Conservation (phyloP, 2,329 filamentous ascomycete genomes). For the Dryadomyces sulphureus region DNA sequence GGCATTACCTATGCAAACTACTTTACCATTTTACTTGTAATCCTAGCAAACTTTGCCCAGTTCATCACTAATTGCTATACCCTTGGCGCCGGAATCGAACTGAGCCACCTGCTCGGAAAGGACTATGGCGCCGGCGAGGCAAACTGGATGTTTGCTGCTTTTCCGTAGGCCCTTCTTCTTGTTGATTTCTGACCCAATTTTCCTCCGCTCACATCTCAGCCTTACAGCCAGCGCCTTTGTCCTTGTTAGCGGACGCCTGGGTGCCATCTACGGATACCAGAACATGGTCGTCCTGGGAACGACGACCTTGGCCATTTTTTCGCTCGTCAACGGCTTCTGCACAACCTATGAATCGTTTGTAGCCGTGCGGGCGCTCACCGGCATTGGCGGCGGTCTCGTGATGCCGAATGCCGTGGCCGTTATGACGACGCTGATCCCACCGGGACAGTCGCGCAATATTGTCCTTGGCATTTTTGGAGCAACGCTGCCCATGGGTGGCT, state of each 20-base stretch:
- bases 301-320: constrained; percentile 25
- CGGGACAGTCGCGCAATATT: constrained; percentile 32
- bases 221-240: constrained; percentile 38
- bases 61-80: constrained; percentile 18
- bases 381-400: constrained; percentile 34
- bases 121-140: constrained; percentile 17
- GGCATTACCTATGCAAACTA: neutral
- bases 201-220: constrained; percentile 12
- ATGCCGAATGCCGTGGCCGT: constrained; percentile 37
- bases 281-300: constrained; percentile 28
- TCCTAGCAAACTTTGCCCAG: neutral
- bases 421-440: constrained; percentile 29
- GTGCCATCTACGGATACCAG: constrained; percentile 37
- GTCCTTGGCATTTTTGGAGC: constrained; percentile 31
- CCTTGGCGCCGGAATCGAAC: constrained; percentile 15
- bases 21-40: neutral
- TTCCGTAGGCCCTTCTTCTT: constrained; percentile 14
- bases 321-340: constrained; percentile 28
- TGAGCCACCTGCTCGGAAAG: constrained; percentile 15
- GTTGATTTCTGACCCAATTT: too few species aligned
- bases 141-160: constrained; percentile 25
- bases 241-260: constrained; percentile 34
- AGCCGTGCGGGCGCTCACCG: constrained; percentile 28
- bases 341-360: constrained; percentile 26
- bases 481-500: constrained; percentile 28